These are phyloP conservation scores for Alloteropsis angusta DNA, from an alignment of 202 grass and related monocot species.

Conservation along the genomic window DNA sequence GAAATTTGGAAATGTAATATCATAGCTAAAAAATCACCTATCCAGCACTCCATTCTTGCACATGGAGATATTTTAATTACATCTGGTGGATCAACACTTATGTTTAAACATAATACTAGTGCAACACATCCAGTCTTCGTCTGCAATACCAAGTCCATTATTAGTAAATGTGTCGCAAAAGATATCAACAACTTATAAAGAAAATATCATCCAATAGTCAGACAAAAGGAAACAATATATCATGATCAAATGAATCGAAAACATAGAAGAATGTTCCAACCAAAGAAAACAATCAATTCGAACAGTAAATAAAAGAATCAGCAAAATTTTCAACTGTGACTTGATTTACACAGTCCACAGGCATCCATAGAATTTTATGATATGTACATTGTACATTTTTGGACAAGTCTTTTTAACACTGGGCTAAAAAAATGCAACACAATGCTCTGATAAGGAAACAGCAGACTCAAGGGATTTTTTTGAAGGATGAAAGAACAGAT, in stretches of 20 bases:
- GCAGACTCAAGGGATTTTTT: neutral
- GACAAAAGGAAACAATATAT: neutral
- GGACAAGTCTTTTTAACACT: neutral
- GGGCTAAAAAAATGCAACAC: neutral
- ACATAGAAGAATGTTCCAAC: no score
- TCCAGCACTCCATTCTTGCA: conserved; percentile 96
- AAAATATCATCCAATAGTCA: neutral
- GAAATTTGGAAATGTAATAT: neutral
- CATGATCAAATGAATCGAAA: no score
- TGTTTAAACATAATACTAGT: conserved; percentile 93
- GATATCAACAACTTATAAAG: neutral
- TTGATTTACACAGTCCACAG: no score
- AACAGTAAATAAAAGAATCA: no score
- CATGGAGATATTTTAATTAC: conserved; percentile 97
- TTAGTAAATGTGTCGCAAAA: conserved; percentile 25
- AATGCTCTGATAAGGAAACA: neutral
- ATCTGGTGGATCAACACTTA: conserved; percentile 90
- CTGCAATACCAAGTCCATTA: conserved; percentile 46
- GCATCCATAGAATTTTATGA: no score
- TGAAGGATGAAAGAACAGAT: no score
- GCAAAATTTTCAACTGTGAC: no score
- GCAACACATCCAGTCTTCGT: conserved; percentile 97
- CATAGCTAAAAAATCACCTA: conserved; percentile 47
- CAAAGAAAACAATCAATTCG: no score
- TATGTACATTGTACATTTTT: neutral